Conservation (phyloP, 306 rosid species). For the Vicia sativa region DNA sequence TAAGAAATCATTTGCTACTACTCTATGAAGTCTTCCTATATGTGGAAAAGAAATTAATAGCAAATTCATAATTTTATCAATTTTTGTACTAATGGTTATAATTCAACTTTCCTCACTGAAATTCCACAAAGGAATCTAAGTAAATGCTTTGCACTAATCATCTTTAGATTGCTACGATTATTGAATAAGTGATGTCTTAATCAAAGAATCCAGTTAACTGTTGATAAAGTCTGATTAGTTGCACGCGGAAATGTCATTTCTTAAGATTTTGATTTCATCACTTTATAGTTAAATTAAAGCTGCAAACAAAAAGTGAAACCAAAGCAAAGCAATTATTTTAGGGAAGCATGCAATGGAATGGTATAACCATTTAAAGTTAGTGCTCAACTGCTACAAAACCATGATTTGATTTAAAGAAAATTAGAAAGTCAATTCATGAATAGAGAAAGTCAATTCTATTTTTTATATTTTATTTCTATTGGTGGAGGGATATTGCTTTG, state of each 20-base stretch:
- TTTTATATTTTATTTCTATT: no score
- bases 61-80: constrained; percentile 29
- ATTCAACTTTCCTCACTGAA: no score
- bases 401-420: no score
- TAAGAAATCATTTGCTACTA: constrained; percentile 31
- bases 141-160: constrained; percentile 46
- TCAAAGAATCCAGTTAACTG: constrained; percentile 59
- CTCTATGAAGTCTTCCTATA: constrained; percentile 14
- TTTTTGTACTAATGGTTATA: not conserved
- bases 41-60: constrained; percentile 35
- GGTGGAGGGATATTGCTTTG: no score
- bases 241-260: constrained; percentile 78
- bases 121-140: constrained; percentile 37
- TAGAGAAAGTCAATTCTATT: no score
- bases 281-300: constrained; percentile 47
- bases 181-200: constrained; percentile 57
- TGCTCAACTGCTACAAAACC: constrained; percentile 25
- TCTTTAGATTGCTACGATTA: constrained; percentile 46
- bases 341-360: constrained; percentile 37
- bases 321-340: constrained; percentile 48
- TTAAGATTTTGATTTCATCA: constrained; percentile 44
- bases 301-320: constrained; percentile 50
- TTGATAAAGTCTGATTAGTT: constrained; percentile 59
- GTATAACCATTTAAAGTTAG: constrained; percentile 31
- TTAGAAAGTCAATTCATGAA: no score